Evolutionary conservation across 2,329 filamentous ascomycete genomes (phyloP), one percentile per base, ranked within the genome.

Genomic region (Dothideomycetes sp.): DNA sequence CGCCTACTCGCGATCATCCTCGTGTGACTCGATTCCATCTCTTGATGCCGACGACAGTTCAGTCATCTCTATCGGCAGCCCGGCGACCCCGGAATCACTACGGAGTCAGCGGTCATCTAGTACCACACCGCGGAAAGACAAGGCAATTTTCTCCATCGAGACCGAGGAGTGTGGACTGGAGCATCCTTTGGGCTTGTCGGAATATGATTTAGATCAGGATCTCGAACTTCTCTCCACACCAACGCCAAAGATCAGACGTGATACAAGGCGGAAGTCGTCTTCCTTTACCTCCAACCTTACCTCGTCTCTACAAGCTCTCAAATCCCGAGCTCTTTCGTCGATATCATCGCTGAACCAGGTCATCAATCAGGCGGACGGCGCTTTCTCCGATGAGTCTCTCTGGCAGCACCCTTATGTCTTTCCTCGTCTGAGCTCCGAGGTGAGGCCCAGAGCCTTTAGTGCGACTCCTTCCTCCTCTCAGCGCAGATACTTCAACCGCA

Each of bases 281-380:
- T 69, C 66, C 2, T 74, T 79, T 59, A 77, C 73, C 45, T 80
- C 76, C 1, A 79, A 79, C 44, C 60, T 80, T 32, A 79, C 75
- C 0, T 72, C 74, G 2, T 79, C 76, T 0, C 55, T 80, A 15
- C 70, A 75, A 44, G 74, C 72, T 3, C 66, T 80, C 37, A 77
- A 73, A 56, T 72, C 72, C 5, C 73, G 73, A 1, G 75, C 75
- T 9, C 43, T 56, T 12, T 74, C 71, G 41, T 74, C 72, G 0
- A 72, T 80, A 32, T 76, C 75, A 5, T 73, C 73, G 37, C 72
- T 78, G 47, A 67, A 71, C 12, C 22, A 27, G 12, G 22, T 12
- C 7, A 17, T 41, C 27, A 41, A 37, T 7, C 15, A 36, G 15
- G 34, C 33, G 4, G 50, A 46, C 22, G 45, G 42, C 12, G 46